Evolutionary conservation across 257 asterid genomes (phyloP).

Genomic region (Schizonepeta tenuifolia): DNA sequence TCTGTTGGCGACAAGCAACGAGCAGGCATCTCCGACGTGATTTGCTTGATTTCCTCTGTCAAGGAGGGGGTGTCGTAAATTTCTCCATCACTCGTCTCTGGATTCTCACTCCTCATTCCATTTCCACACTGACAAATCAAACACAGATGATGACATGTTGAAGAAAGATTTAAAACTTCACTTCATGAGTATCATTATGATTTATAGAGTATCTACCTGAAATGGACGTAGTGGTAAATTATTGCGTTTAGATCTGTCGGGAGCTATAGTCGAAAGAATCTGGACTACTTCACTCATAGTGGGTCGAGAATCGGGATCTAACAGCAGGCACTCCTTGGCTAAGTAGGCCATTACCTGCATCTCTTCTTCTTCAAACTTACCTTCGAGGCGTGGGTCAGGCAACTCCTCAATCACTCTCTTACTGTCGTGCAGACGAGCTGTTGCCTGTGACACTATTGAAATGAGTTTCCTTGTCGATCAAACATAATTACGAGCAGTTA

Average conservation of each 20-base stretch:
- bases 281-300: conserved; percentile 95
- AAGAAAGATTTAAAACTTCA: background rate
- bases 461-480: conserved; percentile 9
- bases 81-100: conserved; percentile 30
- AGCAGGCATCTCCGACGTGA: conserved; percentile 50
- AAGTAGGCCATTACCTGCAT: conserved; percentile 95
- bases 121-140: conserved; percentile 41
- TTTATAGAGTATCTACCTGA: conserved; percentile 40
- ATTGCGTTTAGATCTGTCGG: conserved; percentile 72
- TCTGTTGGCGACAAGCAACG: conserved; percentile 30
- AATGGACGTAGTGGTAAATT: conserved; percentile 49
- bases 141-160: conserved; percentile 32
- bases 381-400: conserved; percentile 77
- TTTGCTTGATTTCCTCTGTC: conserved; percentile 66
- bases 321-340: conserved; percentile 87
- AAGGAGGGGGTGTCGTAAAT: conserved; percentile 37
- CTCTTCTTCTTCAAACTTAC: conserved; percentile 75
- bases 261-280: conserved; percentile 80
- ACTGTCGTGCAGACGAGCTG: conserved; percentile 76
- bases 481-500: background rate
- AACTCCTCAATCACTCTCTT: conserved; percentile 76
- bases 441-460: conserved; percentile 58
- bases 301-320: conserved; percentile 97
- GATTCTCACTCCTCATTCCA: conserved; percentile 32
- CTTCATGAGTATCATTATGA: background rate